Conservation (phyloP, 129 eudicot genomes). For the Scalesia atractyloides region DNA sequence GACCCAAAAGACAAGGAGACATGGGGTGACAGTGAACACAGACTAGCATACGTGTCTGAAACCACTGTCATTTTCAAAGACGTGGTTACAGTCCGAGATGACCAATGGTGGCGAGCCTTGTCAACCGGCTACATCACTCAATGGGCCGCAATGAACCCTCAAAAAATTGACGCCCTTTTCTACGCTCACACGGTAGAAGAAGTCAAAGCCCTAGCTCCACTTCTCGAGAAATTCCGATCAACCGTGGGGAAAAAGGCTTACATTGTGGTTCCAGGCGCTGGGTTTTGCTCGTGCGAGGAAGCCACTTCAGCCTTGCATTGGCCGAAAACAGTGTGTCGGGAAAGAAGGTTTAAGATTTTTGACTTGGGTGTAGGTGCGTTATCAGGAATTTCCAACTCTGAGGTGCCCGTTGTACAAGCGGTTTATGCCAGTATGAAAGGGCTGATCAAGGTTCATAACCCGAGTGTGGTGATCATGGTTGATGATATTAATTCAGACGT, state of each 20-base stretch:
- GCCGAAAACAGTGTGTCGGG: slow-evolving; percentile 80
- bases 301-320: slow-evolving; percentile 76
- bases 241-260: slow-evolving; percentile 92
- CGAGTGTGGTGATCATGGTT: slow-evolving; percentile 77
- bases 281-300: slow-evolving; percentile 83
- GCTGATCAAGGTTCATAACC: slow-evolving; percentile 76
- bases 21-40: slow-evolving; percentile 97
- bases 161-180: slow-evolving; percentile 89
- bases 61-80: slow-evolving; percentile 97
- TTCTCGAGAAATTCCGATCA: slow-evolving; percentile 76
- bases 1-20: slow-evolving; percentile 92
- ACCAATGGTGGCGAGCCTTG: slow-evolving; percentile 98
- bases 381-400: slow-evolving; percentile 68
- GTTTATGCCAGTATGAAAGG: slow-evolving; percentile 93
- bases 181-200: slow-evolving; percentile 83
- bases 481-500: slow-evolving; percentile 66
- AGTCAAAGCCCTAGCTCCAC: slow-evolving; percentile 84
- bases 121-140: slow-evolving; percentile 91
- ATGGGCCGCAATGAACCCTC: slow-evolving; percentile 98
- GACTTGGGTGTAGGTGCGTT: slow-evolving; percentile 77
- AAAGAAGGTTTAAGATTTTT: slow-evolving; percentile 87
- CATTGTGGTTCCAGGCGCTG: slow-evolving; percentile 81
- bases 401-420: slow-evolving; percentile 80
- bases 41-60: slow-evolving; percentile 94
- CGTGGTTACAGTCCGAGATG: slow-evolving; percentile 86